phyloP scores from a whole-genome alignment of 371 early-diverging fungal genomes.

The Saksenaea vasiformis region DNA sequence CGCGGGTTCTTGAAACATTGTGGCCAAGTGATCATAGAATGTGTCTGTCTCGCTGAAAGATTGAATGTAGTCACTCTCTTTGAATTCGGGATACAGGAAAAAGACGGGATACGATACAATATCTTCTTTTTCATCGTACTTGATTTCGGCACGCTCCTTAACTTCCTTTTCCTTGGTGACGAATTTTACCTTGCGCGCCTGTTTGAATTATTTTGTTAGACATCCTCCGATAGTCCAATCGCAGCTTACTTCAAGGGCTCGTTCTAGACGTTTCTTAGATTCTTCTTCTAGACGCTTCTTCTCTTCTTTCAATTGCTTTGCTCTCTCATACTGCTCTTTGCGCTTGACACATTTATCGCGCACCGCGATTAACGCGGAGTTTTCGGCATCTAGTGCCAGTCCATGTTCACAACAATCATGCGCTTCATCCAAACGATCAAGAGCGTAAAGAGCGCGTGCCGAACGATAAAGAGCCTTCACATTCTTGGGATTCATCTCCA shows the following conservation, averaged over 20 bases:
- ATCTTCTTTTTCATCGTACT: conserved; percentile 62
- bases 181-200: conserved; percentile 59
- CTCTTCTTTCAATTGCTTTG: conserved; percentile 44
- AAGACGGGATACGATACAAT: conserved; percentile 85
- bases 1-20: conserved; percentile 82
- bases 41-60: conserved; percentile 82
- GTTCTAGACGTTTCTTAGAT: conserved; percentile 42
- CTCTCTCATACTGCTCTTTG: conserved; percentile 44
- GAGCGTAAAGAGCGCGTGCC: conserved; percentile 73
- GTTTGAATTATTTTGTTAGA: conserved; percentile 18
- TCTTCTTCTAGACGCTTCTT: conserved; percentile 51
- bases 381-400: conserved; percentile 70
- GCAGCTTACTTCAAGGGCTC: conserved; percentile 49
- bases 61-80: conserved; percentile 89
- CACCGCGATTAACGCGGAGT: conserved; percentile 57
- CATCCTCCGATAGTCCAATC: neutral
- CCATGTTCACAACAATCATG: conserved; percentile 82
- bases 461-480: conserved; percentile 94
- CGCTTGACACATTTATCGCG: conserved; percentile 44
- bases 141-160: conserved; percentile 57
- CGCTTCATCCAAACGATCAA: conserved; percentile 85
- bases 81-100: conserved; percentile 93
- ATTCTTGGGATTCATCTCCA: conserved; percentile 77
- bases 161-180: conserved; percentile 47
- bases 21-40: conserved; percentile 81